These are phyloP conservation scores for Penicillium sp. DNA, from an alignment of 2,329 filamentous ascomycete species.

Conservation along the genomic window DNA sequence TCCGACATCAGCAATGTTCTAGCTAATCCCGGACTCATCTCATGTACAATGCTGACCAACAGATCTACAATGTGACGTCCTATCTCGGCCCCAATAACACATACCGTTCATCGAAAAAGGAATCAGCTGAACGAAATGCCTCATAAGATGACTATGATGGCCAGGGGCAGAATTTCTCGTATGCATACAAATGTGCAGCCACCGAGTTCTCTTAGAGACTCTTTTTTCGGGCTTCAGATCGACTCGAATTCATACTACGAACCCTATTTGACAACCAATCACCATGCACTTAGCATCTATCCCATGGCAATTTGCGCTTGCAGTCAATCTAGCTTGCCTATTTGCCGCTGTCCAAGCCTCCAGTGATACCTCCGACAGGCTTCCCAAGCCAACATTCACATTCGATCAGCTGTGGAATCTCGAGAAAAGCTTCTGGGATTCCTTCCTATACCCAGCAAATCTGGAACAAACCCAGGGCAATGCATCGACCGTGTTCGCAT, in stretches of 20 bases:
- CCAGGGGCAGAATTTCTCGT: not conserved
- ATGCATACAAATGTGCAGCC: not conserved
- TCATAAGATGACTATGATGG: not conserved
- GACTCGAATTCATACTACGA: not conserved
- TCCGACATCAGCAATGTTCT: not conserved
- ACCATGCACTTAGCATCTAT: not conserved
- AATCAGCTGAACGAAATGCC: not conserved
- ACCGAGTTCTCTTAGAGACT: too few species aligned
- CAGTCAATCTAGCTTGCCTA: not conserved
- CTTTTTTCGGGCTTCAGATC: too few species aligned
- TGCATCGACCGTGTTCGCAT: slow-evolving; percentile 21
- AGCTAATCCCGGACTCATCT: too few species aligned
- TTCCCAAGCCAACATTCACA: slow-evolving; percentile 11
- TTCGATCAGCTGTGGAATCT: slow-evolving; percentile 25
- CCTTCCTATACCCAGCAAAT: slow-evolving; percentile 27
- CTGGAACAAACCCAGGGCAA: slow-evolving; percentile 22
- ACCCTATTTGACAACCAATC: too few species aligned
- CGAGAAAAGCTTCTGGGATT: slow-evolving; percentile 24
- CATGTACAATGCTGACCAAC: not conserved
- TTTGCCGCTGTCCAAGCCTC: not conserved
- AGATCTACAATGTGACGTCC: not conserved
- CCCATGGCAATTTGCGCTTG: not conserved
- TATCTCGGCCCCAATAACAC: not conserved
- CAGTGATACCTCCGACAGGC: not conserved
- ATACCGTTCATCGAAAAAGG: not conserved